Percentiles rank a stretch among this genome's conserved stretches.
Evolutionary conservation across 164 flowering plant genomes (phyloP).

Genomic region (Malania oleifera): DNA sequence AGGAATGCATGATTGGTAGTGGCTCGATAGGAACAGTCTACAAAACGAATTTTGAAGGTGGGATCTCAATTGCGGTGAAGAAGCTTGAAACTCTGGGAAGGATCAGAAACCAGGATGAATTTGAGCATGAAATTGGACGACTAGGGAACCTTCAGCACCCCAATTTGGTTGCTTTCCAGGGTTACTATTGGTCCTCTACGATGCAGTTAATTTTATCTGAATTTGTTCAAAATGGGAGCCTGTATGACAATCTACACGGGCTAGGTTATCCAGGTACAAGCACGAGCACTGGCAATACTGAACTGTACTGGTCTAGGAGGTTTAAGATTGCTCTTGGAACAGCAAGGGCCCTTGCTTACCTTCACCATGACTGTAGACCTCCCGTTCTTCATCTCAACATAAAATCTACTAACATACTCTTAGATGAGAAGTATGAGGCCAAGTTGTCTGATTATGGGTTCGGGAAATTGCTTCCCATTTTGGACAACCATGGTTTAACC

Average conservation of each 20-base stretch:
- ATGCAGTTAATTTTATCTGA: conserved; percentile 85
- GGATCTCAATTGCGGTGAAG: conserved; percentile 85
- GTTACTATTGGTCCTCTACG: conserved; percentile 89
- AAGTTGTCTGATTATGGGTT: conserved; percentile 90
- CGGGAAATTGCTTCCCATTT: conserved; percentile 65
- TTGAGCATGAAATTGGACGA: conserved; percentile 89
- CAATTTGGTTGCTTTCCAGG: conserved; percentile 74
- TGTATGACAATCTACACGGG: conserved; percentile 78
- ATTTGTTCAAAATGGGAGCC: conserved; percentile 69
- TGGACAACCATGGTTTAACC: conserved; percentile 56
- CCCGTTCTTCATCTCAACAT: conserved; percentile 83
- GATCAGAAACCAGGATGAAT: conserved; percentile 91
- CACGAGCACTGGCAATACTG: conserved; percentile 47
- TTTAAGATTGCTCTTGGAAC: conserved; percentile 83
- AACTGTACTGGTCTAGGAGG: conserved; percentile 72
- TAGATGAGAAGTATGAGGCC: conserved; percentile 61
- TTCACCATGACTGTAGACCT: conserved; percentile 93
- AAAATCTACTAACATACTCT: conserved; percentile 83
- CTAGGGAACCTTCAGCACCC: conserved; percentile 70
- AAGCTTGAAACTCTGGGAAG: conserved; percentile 88
- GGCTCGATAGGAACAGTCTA: conserved; percentile 91
- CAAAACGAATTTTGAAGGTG: conserved; percentile 78
- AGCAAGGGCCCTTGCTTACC: conserved; percentile 84
- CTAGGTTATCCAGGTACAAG: conserved; percentile 54
- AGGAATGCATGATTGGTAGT: conserved; percentile 74